Evolutionary conservation across 2,329 filamentous ascomycete genomes (phyloP), one percentile per base, ranked within the genome.

Genomic region (Aureobasidium sp.): DNA sequence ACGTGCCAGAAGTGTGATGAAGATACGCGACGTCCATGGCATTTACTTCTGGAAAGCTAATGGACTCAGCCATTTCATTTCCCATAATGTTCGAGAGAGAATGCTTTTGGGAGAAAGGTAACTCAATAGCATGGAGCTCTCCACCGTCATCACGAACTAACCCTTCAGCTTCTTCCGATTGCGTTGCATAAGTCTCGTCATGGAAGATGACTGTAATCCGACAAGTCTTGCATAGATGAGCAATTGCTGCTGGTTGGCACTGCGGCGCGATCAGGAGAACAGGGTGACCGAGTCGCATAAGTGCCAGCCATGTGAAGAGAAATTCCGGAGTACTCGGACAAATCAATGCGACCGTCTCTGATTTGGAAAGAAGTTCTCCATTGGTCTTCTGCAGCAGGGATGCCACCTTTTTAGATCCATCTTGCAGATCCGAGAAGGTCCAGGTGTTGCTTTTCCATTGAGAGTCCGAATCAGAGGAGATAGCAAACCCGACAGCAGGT

Each of bases 1-100:
- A 83, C 2, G 83, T 85, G 0, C 81, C 82, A 1, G 82, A 85
- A 0, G 81, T 83, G 60, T 85, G 81, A 58, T 78, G 76, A 21
- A 82, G 68, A 62, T 82, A 84, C 0, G 81, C 80, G 12, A 75
- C 62, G 11, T 77, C 71, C 1, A 59, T 58, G 6, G 67, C 63
- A 6, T 62, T 56, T n/a, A 64, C 51, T 7, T 45, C 22, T 3
- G 52, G 45, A 32, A 56, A 45, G 11, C 45, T 21, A 8, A 11
- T 19, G 30, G 51, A 24, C n/a, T 37, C 27, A 54, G 29, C 8
- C 3, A 12, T 3, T 45, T 24, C 48, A 6, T 25, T 16, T 34
- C 25, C n/a, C 37, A 53, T 30, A 17, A 56, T 27, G 30, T 49
- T 38, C 3, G 32, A 12, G 6, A 57, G 21, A 22, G 34, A 24